These are phyloP conservation scores for Filosporella fistucella DNA, from an alignment of 495 filamentous ascomycete species.

Conservation along the genomic window DNA sequence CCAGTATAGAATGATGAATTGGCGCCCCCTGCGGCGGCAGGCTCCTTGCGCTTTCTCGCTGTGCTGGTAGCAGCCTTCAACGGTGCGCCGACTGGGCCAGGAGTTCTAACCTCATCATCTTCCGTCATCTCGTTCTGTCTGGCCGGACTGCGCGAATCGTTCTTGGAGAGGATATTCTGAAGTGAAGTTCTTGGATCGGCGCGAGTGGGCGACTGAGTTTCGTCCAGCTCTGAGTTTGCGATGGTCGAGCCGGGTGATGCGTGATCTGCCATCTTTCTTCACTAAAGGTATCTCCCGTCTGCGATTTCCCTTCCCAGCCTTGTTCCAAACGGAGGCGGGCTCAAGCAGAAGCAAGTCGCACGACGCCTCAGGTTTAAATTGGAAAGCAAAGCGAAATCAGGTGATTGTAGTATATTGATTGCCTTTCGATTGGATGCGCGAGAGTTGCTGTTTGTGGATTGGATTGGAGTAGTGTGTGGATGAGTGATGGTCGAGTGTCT, in stretches of 20 bases:
- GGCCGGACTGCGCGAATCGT: no score
- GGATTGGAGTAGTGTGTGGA: no score
- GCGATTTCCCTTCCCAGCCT: background rate
- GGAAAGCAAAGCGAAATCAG: no score
- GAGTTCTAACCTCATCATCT: constrained; percentile 31
- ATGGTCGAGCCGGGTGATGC: constrained; percentile 19
- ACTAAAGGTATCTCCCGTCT: background rate
- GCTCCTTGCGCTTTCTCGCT: constrained; percentile 14
- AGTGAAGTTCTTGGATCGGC: constrained; percentile 20
- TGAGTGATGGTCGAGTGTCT: no score
- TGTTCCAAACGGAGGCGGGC: no score
- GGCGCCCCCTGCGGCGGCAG: background rate
- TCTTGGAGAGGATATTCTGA: no score
- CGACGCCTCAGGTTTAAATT: no score
- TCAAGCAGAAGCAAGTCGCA: no score
- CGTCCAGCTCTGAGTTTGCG: constrained; percentile 23
- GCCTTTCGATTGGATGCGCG: no score
- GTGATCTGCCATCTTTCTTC: background rate
- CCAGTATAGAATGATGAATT: constrained; percentile 55
- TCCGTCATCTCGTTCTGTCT: constrained; percentile 23
- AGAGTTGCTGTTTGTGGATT: no score
- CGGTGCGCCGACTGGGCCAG: constrained; percentile 56
- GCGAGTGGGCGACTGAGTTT: constrained; percentile 20
- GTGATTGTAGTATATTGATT: no score
- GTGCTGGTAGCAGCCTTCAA: constrained; percentile 5